phyloP scores from a whole-genome alignment of 441 rosid species.

The Pelargonium cotyledonis region DNA sequence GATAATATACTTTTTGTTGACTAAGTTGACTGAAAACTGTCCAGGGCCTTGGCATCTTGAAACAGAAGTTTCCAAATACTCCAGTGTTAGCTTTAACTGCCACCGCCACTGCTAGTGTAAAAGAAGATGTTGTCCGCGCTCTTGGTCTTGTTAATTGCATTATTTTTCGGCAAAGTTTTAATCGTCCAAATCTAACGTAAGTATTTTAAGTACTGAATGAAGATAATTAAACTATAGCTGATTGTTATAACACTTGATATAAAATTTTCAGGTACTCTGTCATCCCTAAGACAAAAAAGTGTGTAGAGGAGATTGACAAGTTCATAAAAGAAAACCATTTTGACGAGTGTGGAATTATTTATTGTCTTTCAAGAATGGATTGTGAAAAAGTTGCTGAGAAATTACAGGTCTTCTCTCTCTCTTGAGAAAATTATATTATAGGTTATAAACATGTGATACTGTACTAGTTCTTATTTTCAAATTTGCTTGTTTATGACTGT shows the following conservation, averaged over 20 bases:
- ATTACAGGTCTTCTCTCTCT: slow-evolving; percentile 53
- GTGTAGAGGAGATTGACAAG: slow-evolving; percentile 80
- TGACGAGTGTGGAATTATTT: slow-evolving; percentile 95
- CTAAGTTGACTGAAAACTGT: slow-evolving; percentile 16
- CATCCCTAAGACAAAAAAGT: slow-evolving; percentile 79
- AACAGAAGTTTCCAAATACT: slow-evolving; percentile 76
- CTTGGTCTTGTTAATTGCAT: slow-evolving; percentile 92
- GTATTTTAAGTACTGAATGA: slow-evolving; percentile 18
- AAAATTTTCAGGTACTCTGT: slow-evolving; percentile 65
- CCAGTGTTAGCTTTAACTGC: slow-evolving; percentile 96
- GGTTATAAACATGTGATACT: too few species aligned
- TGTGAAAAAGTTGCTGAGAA: slow-evolving; percentile 89
- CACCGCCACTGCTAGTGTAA: slow-evolving; percentile 96
- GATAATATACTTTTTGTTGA: slow-evolving; percentile 20
- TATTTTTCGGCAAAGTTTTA: slow-evolving; percentile 91
- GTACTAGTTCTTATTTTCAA: too few species aligned
- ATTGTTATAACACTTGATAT: slow-evolving; percentile 27
- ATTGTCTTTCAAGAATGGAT: slow-evolving; percentile 95
- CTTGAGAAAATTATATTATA: too few species aligned
- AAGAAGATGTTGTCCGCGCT: slow-evolving; percentile 97
- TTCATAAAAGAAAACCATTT: slow-evolving; percentile 77
- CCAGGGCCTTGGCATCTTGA: slow-evolving; percentile 92
- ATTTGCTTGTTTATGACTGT: too few species aligned
- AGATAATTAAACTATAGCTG: slow-evolving; percentile 14
- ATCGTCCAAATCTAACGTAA: slow-evolving; percentile 83